Percentiles rank a stretch among this genome's conserved stretches.
phyloP scores from a whole-genome alignment of 148 eudicot genomes.

The Diospyros lotus region DNA sequence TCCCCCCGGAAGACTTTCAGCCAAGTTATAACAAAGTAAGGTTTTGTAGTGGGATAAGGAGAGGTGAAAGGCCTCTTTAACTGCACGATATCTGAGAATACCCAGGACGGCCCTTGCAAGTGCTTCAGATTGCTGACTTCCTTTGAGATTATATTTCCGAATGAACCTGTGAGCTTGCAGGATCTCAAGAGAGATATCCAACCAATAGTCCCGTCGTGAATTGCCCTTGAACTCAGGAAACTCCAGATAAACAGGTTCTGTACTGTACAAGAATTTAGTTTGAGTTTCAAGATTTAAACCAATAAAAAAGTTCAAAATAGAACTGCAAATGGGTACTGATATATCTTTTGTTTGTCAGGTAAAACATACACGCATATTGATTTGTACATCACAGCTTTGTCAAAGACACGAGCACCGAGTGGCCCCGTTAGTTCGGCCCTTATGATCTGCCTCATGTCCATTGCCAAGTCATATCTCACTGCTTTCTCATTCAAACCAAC shows the following conservation, averaged over 20 bases:
- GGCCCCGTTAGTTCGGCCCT: slow-evolving; percentile 92
- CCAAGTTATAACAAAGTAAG: slow-evolving; percentile 64
- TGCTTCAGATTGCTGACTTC: slow-evolving; percentile 63
- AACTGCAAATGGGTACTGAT: slow-evolving; percentile 15
- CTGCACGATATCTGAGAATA: slow-evolving; percentile 72
- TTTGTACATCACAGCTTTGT: slow-evolving; percentile 92
- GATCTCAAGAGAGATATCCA: slow-evolving; percentile 69
- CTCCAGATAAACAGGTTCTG: slow-evolving; percentile 74
- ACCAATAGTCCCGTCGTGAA: slow-evolving; percentile 84
- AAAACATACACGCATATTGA: slow-evolving; percentile 55
- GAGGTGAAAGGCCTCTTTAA: slow-evolving; percentile 63
- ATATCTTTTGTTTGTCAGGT: too few relatives aligned
- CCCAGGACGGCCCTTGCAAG: slow-evolving; percentile 74
- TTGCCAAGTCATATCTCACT: slow-evolving; percentile 64
- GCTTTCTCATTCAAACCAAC: slow-evolving; percentile 80
- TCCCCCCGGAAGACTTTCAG: slow-evolving; percentile 90
- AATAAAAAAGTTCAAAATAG: slow-evolving; percentile 1
- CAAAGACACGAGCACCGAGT: slow-evolving; percentile 85
- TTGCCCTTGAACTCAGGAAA: slow-evolving; percentile 89
- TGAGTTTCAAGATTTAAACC: slow-evolving; percentile 6
- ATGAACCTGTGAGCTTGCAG: slow-evolving; percentile 58
- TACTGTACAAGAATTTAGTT: slow-evolving; percentile 38
- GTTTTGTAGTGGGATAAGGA: slow-evolving; percentile 62
- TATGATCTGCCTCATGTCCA: slow-evolving; percentile 72
- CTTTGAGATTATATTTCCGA: slow-evolving; percentile 54